Evolutionary conservation across 352 stramenopile species (phyloP), one percentile per base, ranked within the genome.

Genomic region (Phytophthora tentaculata): DNA sequence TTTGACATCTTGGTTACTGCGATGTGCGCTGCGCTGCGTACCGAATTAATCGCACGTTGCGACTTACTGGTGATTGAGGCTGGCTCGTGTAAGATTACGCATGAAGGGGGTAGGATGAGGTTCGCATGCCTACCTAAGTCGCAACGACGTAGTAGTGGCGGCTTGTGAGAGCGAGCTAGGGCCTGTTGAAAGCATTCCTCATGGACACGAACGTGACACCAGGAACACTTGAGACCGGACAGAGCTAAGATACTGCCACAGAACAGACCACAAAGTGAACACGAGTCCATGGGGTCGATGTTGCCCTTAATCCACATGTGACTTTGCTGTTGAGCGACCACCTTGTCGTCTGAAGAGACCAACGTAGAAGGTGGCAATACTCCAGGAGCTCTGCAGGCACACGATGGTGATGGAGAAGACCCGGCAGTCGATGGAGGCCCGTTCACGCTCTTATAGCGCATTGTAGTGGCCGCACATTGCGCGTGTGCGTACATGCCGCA

Each of bases 251-350:
- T 89, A 61, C 82, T 93, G 19, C 87, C 85, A 52, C 87, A 94
- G 26, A 95, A 93, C 12, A 93, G 61, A 3, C 86, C 87, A 44
- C 87, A 95, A 22, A 94, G 53, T 3, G 85, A 84, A 56, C 87
- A 95, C 57, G 78, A 88, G 69, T 94, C 87, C 77, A 91, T 90
- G 2, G 85, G 84, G 56, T 95, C 87, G 41, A 92, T 94, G 56
- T 95, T 95, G 47, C 87, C 87, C 45, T 94, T 92, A 51, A 93
- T 75, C 84, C 84, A 94, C 56, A 92, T 72, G 56, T 93, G 86
- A 17, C 64, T 59, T 47, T 88, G 76, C 22, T 67, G 63, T 54
- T 75, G 59, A 14, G 55, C 55, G 20, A 59, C 32, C 17, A 39
- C 56, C 28, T 68, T 69, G 24, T 56, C 47, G 28, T 61, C 65